Evolutionary conservation across 2,329 filamentous ascomycete genomes (phyloP).

Genomic region (Nannizziopsis barbatae): DNA sequence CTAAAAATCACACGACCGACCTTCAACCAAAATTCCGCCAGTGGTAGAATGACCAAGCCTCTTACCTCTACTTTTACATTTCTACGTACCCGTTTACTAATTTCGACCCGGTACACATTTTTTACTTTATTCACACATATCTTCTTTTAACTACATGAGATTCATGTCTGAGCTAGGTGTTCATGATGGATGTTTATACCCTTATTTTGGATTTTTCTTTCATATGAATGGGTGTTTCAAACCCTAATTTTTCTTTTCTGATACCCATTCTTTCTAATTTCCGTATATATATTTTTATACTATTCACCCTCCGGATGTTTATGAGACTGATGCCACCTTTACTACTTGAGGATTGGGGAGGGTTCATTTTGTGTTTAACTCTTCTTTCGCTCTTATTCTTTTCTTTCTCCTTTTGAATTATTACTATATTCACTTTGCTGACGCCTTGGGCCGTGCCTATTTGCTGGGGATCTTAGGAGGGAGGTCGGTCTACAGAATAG

Average conservation of each 20-base stretch:
- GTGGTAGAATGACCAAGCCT: background rate
- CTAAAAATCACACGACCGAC: constrained; percentile 1
- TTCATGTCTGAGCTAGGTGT: constrained; percentile 14
- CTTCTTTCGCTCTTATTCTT: background rate
- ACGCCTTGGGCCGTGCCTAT: too few relatives aligned
- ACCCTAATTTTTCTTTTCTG: constrained; percentile 1
- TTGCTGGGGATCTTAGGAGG: too few relatives aligned
- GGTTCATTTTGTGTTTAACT: background rate
- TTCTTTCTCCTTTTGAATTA: too few relatives aligned
- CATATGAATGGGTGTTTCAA: background rate
- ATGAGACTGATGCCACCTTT: constrained; percentile 2
- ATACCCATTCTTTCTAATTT: constrained; percentile 3
- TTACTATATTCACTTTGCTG: too few relatives aligned
- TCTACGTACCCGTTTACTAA: background rate
- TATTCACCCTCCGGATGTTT: constrained; percentile 7
- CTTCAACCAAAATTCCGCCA: constrained; percentile 2
- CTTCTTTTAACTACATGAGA: constrained; percentile 9
- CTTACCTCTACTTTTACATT: background rate
- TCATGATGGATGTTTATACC: constrained; percentile 12
- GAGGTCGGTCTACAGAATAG: too few relatives aligned
- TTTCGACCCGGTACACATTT: background rate
- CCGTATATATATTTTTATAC: constrained; percentile 6
- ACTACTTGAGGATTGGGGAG: background rate
- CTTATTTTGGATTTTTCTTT: background rate
- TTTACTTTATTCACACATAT: constrained; percentile 8